Conservation (phyloP, 148 eudicot species). For the Rhododendron molle region DNA sequence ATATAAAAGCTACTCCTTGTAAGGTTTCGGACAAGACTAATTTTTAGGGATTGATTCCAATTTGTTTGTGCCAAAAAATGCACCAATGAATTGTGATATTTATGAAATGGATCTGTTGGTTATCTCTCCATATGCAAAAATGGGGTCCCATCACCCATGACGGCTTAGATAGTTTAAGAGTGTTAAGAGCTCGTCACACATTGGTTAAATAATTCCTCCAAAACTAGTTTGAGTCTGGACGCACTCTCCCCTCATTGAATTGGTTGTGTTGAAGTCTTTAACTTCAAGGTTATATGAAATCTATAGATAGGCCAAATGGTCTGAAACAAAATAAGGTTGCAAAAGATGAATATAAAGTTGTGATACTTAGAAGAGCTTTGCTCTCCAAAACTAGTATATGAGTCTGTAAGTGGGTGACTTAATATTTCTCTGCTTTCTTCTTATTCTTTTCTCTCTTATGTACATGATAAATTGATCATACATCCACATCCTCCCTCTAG, state of each 20-base stretch:
- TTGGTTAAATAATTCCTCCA: background rate
- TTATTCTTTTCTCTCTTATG: background rate
- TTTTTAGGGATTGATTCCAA: background rate
- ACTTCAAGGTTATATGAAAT: background rate
- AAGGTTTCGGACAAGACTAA: background rate
- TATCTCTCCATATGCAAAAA: background rate
- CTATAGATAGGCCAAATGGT: background rate
- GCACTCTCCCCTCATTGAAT: background rate
- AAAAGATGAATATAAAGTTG: background rate
- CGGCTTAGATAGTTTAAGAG: background rate
- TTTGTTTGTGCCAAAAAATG: background rate
- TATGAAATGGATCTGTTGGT: background rate
- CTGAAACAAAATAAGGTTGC: background rate
- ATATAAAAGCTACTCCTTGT: background rate
- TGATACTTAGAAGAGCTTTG: background rate
- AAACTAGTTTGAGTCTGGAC: background rate
- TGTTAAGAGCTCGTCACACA: background rate
- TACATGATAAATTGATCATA: background rate
- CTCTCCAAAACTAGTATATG: background rate
- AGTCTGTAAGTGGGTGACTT: background rate
- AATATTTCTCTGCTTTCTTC: background rate
- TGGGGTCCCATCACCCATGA: background rate
- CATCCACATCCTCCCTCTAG: background rate
- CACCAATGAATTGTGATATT: background rate
- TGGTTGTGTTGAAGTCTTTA: background rate